Base-by-base conservation (phyloP, 1,139 yeast species). In the Taiozyma sp. region DNA sequence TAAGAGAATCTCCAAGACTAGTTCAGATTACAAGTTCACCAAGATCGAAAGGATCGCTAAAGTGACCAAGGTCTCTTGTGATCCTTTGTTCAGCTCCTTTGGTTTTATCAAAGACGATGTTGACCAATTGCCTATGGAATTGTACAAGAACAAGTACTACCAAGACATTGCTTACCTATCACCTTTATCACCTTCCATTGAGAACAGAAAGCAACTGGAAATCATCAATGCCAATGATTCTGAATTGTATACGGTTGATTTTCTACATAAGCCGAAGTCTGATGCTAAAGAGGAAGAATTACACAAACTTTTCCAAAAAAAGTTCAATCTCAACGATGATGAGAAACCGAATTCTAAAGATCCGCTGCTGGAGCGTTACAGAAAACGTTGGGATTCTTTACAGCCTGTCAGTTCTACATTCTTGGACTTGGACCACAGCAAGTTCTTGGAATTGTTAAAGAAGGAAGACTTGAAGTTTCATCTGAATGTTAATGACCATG, bases 71-170 rank as follows among this genome's bases (percentile, higher is more conserved):
- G 96, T 90, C 1, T 66, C 78, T 1, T 83, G 93, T 60, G 92
- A 89, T 64, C 76, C 84, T 1, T 68, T 73, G 19, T 88, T 87
- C 64, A 72, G 81, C 0, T 83, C 90, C 0, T 89, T 88, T 71
- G 84, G 83, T 1, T 81, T 86, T 47, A 70, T 89, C 9, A 75
- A 87, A 57, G 86, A 84, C 57, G 95, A 87, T 48, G 66, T 76
- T 14, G 84, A 80, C 55, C 61, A 70, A 23, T 63, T 85, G 4
- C 87, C 88, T 0, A 69, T 81, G 34, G 65, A 75, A 47, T 61
- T 83, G 13, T 66, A 67, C 8, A 68, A 71, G 50, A 78, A 80
- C 58, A 69, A 72, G 24, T 72, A 81, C 45, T 57, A 71, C 10
- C 58, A 64, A 30, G 87, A 84, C 58, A 70, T 84, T 56, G 73